These are phyloP conservation scores for Mollisiaceae sp. DNA, from an alignment of 2,329 filamentous ascomycete genomes.

Conservation along the genomic window DNA sequence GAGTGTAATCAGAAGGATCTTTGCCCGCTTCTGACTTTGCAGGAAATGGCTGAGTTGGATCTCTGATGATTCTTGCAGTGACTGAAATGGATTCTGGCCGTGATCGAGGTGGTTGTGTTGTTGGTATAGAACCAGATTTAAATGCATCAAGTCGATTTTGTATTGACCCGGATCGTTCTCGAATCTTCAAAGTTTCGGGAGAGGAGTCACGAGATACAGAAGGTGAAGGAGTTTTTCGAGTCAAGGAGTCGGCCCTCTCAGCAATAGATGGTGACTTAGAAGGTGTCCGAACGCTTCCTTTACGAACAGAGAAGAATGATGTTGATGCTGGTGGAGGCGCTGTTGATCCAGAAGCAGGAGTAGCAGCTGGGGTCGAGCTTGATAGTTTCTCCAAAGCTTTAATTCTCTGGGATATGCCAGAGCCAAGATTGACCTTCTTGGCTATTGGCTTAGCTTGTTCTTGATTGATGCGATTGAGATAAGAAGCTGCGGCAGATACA, in stretches of 20 bases:
- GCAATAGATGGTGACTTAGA: slow-evolving; percentile 45
- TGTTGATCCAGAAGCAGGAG: slow-evolving; percentile 24
- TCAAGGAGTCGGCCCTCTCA: slow-evolving; percentile 45
- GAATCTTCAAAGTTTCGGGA: slow-evolving; percentile 46
- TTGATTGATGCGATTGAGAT: slow-evolving; percentile 60
- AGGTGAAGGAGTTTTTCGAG: slow-evolving; percentile 43
- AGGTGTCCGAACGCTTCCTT: slow-evolving; percentile 42
- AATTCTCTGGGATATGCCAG: slow-evolving; percentile 91
- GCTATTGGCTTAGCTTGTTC: slow-evolving; percentile 55
- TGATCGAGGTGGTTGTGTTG: slow-evolving; percentile 46
- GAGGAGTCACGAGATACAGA: slow-evolving; percentile 53
- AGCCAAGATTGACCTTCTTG: slow-evolving; percentile 83
- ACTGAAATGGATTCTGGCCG: slow-evolving; percentile 83
- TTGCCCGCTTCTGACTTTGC: slow-evolving; percentile 49
- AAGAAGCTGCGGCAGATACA: slow-evolving; percentile 59
- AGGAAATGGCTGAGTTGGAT: slow-evolving; percentile 53
- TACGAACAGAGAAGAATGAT: slow-evolving; percentile 65
- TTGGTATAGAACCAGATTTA: slow-evolving; percentile 27
- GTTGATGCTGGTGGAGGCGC: slow-evolving; percentile 52
- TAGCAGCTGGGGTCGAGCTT: slow-evolving; percentile 48
- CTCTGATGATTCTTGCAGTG: slow-evolving; percentile 81
- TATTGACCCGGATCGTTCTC: slow-evolving; percentile 41
- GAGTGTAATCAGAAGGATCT: slow-evolving; percentile 49
- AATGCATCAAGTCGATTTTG: slow-evolving; percentile 37
- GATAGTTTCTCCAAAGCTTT: slow-evolving; percentile 87